Evolutionary conservation across 2,329 filamentous ascomycete species (phyloP), one percentile per base, ranked within the genome.

Genomic region (Cadophora gregata): DNA sequence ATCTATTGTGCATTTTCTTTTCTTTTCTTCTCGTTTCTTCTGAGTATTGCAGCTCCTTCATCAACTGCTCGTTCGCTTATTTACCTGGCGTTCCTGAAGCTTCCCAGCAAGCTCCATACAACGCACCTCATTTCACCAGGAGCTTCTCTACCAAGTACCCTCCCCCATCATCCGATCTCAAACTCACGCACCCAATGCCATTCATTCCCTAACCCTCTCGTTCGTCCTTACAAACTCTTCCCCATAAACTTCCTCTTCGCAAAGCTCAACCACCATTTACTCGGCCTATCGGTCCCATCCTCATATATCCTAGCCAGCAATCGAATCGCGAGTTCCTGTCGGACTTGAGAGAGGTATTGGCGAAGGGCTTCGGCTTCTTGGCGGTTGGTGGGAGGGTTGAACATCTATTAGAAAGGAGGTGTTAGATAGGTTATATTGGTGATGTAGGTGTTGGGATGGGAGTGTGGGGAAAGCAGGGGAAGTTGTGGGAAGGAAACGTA

Each of bases 161-260:
- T 25, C 48, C 16, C 24, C 48, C 12, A 16, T 16, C 21, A 29
- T 29, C 24, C 48, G n/a, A n/a, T n/a, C n/a, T n/a, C n/a, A n/a
- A n/a, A 27, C 29, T 38, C 48, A 16, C 27, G 24, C 27, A 29
- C 4, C 29, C 31, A 24, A 58, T 24, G 31, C 31, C 31, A 5
- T 38, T n/a, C 29, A 16, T 16, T 29, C 12, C 14, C 16, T n/a
- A 24, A 29, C 50, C 59, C 45, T 3, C 45, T 5, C 50, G 25
- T 45, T 36, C 33, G 27, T 27, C n/a, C 55, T 21, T 84, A 94
- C 81, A 96, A 83, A 73, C 88, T 87, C 88, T 98, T 98, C 79
- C 94, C 94, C 96, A 99, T 98, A 78, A 99, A 99, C 88, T 97
- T 97, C 82, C 96, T 90, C 89, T 98, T 98, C 63, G 92, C 93